Evolutionary conservation across 202 grass and related monocot species (phyloP).

Genomic region (Elaeis oleifera): DNA sequence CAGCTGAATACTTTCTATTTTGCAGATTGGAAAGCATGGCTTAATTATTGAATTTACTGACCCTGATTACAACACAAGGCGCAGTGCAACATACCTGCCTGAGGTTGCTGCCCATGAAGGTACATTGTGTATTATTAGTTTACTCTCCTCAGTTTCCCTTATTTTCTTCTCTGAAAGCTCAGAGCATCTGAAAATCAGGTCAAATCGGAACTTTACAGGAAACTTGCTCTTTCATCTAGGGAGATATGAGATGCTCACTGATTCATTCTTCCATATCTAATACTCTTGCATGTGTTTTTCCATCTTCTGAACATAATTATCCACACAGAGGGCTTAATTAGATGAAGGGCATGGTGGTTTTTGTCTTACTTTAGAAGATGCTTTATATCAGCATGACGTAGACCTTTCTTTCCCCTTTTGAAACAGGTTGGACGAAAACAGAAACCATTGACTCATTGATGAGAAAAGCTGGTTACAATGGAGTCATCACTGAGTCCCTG

Average conservation of each 20-base stretch:
- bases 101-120: constrained; percentile 99
- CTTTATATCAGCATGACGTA: not conserved
- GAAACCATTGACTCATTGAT: constrained; percentile 93
- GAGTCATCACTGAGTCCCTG: constrained; percentile 57
- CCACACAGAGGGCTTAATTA: too few species aligned
- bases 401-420: not conserved
- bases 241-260: too few species aligned
- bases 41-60: constrained; percentile 96
- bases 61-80: constrained; percentile 59
- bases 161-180: too few species aligned
- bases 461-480: constrained; percentile 87
- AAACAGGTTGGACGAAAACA: constrained; percentile 73
- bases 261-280: not conserved
- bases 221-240: too few species aligned
- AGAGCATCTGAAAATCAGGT: too few species aligned
- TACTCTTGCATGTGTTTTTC: not conserved
- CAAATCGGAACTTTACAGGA: too few species aligned
- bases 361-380: not conserved
- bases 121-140: constrained; percentile 11
- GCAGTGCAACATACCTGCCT: constrained; percentile 89
- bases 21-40: constrained; percentile 91
- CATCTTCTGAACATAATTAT: not conserved
- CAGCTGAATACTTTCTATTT: not conserved
- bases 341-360: too few species aligned
- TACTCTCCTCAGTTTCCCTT: too few species aligned